A percentile compares a stretch with the other conserved stretches of the same genome.
Conservation (phyloP, 2,329 filamentous ascomycete genomes). For the Pezicula neosporulosa region DNA sequence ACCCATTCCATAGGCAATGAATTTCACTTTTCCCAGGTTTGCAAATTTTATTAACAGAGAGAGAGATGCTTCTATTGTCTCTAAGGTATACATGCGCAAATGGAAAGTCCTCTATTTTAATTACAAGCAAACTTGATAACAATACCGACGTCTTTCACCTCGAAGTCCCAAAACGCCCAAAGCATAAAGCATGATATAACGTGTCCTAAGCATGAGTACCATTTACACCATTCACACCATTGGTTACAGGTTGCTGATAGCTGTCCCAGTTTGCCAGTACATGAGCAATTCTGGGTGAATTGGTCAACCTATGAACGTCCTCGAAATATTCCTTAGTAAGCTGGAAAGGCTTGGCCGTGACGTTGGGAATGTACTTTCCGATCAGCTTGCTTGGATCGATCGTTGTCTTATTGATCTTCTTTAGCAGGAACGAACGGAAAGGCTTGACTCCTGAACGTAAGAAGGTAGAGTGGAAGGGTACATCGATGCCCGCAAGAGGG, state of each 20-base stretch:
- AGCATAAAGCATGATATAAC: not conserved
- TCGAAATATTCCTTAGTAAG: slow-evolving; percentile 99
- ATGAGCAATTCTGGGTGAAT: slow-evolving; percentile 39
- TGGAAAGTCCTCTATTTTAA: not conserved
- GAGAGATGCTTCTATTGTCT: slow-evolving; percentile 2
- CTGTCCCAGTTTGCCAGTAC: slow-evolving; percentile 32
- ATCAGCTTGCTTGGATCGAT: slow-evolving; percentile 96
- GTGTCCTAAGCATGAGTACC: slow-evolving; percentile 1
- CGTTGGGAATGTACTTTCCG: slow-evolving; percentile 99
- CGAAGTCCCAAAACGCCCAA: not conserved
- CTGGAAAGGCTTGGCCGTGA: slow-evolving; percentile 92
- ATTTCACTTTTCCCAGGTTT: no score
- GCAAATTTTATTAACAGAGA: no score
- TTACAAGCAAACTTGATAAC: not conserved
- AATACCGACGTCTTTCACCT: not conserved
- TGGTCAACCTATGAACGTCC: slow-evolving; percentile 94
- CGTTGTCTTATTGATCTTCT: slow-evolving; percentile 99
- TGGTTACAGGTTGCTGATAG: slow-evolving; percentile 26
- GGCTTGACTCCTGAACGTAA: slow-evolving; percentile 97
- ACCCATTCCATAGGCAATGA: no score
- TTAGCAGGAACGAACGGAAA: slow-evolving; percentile 95
- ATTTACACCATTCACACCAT: slow-evolving; percentile 21
- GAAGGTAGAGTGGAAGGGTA: slow-evolving; percentile 99
- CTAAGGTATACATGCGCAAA: slow-evolving; percentile 1
- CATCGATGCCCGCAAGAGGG: slow-evolving; percentile 93